Conservation (phyloP, 1,139 yeast species). For the Wickerhamiella pararugosa region DNA sequence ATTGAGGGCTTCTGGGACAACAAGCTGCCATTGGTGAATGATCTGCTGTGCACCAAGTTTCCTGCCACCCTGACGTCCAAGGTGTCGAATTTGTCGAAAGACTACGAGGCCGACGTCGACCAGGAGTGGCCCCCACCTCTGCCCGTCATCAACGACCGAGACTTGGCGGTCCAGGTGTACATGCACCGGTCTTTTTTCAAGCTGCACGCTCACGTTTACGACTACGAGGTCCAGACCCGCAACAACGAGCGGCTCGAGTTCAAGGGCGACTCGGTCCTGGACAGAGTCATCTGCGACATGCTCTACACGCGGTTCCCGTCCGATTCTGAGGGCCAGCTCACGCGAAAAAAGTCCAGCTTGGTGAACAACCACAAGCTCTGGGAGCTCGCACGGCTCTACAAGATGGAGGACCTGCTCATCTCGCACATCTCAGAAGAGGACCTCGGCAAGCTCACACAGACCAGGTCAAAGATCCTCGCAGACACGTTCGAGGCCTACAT, state of each 20-base stretch:
- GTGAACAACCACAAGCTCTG: slow-evolving; percentile 63
- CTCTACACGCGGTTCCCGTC: slow-evolving; percentile 49
- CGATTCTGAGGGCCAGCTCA: background rate
- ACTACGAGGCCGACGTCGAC: background rate
- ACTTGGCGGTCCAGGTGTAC: slow-evolving; percentile 2
- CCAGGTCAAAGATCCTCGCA: slow-evolving; percentile 28
- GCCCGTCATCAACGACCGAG: slow-evolving; percentile 2
- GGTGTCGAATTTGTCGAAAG: background rate
- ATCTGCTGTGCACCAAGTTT: slow-evolving; percentile 3
- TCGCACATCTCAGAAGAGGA: slow-evolving; percentile 9
- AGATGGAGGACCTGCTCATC: slow-evolving; percentile 45
- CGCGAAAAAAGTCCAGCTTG: slow-evolving; percentile 46
- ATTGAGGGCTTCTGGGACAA: slow-evolving; percentile 4
- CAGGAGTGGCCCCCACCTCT: slow-evolving; percentile 6
- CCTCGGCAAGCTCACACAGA: no score
- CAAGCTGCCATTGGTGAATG: background rate
- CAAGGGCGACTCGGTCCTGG: slow-evolving; percentile 79
- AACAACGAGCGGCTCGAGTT: slow-evolving; percentile 42
- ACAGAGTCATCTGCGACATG: slow-evolving; percentile 54
- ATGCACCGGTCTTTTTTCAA: slow-evolving; percentile 5
- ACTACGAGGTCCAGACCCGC: slow-evolving; percentile 1
- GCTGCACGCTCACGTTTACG: slow-evolving; percentile 1
- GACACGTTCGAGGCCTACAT: slow-evolving; percentile 84
- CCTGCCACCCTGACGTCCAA: background rate
- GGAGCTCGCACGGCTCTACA: slow-evolving; percentile 57